Percentiles rank a stretch among this genome's conserved stretches.
Evolutionary conservation across 495 filamentous ascomycete species (phyloP).

Genomic region (Rhypophila decipiens): DNA sequence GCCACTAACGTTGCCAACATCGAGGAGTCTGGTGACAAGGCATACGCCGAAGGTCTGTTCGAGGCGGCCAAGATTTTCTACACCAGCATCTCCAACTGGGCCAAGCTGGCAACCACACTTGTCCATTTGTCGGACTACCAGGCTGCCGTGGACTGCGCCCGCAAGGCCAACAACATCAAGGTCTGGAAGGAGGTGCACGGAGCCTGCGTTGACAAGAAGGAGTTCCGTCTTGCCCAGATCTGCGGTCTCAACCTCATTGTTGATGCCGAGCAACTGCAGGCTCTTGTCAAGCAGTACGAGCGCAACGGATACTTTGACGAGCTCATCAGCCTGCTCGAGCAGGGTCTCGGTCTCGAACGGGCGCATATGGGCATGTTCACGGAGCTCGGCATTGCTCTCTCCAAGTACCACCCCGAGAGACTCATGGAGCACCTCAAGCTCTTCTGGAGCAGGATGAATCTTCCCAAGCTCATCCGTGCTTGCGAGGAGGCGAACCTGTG

Average conservation of each 20-base stretch:
- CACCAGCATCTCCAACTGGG: conserved; percentile 98
- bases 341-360: conserved; percentile 89
- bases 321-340: conserved; percentile 89
- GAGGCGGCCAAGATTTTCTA: conserved; percentile 99
- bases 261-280: conserved; percentile 91
- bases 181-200: conserved; percentile 99
- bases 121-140: conserved; percentile 97
- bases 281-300: conserved; percentile 94
- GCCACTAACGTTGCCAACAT: conserved; percentile 91
- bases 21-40: conserved; percentile 95
- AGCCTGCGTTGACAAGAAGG: conserved; percentile 96
- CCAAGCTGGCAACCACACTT: conserved; percentile 93
- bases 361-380: conserved; percentile 88
- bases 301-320: conserved; percentile 97
- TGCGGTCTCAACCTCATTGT: conserved; percentile 98
- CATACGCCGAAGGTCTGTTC: conserved; percentile 89
- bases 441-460: conserved; percentile 98
- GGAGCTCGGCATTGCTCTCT: conserved; percentile 86
- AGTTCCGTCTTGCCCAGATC: conserved; percentile 98
- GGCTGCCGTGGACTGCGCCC: conserved; percentile 94
- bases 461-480: conserved; percentile 93
- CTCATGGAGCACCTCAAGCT: conserved; percentile 99
- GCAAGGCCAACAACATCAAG: conserved; percentile 99
- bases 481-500: conserved; percentile 95
- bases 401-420: conserved; percentile 93